Evolutionary conservation across 2,329 filamentous ascomycete species (phyloP).

Genomic region (Pestalotiopsis fici): DNA sequence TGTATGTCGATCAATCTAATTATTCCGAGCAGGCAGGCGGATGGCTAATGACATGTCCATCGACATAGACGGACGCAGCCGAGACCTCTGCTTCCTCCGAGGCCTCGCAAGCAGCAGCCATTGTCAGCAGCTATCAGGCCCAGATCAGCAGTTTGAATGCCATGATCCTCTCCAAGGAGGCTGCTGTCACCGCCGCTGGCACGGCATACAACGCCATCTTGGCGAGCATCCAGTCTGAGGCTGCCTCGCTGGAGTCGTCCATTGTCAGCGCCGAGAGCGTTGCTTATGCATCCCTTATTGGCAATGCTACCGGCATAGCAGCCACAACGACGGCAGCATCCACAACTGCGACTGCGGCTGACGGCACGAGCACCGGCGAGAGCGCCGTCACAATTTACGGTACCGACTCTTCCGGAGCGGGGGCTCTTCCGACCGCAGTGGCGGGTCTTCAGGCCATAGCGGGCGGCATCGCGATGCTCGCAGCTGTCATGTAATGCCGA

Average conservation of each 20-base stretch:
- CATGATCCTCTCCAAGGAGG: background rate
- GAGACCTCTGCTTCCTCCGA: background rate
- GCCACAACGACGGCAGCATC: background rate
- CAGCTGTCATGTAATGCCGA: background rate
- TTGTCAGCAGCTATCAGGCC: background rate
- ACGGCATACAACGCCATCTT: background rate
- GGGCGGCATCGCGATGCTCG: background rate
- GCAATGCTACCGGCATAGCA: background rate
- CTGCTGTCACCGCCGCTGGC: background rate
- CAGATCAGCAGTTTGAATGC: slow-evolving; percentile 1
- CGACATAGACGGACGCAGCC: background rate
- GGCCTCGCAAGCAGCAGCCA: background rate
- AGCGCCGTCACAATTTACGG: background rate
- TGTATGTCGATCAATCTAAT: background rate
- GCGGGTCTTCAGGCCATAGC: background rate
- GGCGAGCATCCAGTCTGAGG: slow-evolving; percentile 4
- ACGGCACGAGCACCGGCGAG: background rate
- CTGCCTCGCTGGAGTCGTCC: background rate
- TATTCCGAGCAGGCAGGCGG: background rate
- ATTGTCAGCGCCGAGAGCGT: background rate
- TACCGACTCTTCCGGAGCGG: background rate
- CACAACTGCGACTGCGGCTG: background rate
- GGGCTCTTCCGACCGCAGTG: background rate
- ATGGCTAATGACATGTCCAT: background rate
- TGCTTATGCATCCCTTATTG: background rate